Conservation (phyloP, 768 basidiomycete genomes). For the Suillus plorans region DNA sequence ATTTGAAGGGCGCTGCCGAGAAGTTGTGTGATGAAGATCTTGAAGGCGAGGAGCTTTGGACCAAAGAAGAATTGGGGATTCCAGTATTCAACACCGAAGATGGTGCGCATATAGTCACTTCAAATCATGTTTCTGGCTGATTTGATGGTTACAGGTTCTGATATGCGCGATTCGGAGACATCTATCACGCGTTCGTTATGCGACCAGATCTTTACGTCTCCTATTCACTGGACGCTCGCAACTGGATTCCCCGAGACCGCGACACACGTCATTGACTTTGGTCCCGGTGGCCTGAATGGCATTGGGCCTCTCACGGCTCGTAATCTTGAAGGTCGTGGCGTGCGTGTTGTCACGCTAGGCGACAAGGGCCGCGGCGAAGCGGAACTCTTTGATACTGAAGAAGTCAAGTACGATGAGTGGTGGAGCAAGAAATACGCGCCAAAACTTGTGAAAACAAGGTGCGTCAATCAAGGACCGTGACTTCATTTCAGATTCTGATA, state of each 20-base stretch:
- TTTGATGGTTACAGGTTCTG: constrained; percentile 56
- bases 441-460: constrained; percentile 86
- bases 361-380: constrained; percentile 87
- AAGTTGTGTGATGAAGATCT: constrained; percentile 78
- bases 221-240: constrained; percentile 92
- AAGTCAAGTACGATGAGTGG: constrained; percentile 77
- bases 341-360: constrained; percentile 87
- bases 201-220: constrained; percentile 89
- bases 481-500: constrained; percentile 14
- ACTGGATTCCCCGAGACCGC: constrained; percentile 87
- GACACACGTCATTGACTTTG: constrained; percentile 95
- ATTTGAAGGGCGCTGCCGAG: constrained; percentile 73
- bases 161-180: constrained; percentile 66
- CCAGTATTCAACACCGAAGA: constrained; percentile 92
- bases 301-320: constrained; percentile 89
- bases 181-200: constrained; percentile 87
- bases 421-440: constrained; percentile 93
- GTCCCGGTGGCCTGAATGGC: constrained; percentile 91
- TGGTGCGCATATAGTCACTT: constrained; percentile 51
- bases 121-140: constrained; percentile 23
- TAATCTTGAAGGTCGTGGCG: constrained; percentile 91
- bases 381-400: constrained; percentile 72
- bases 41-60: constrained; percentile 77
- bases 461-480: constrained; percentile 16
- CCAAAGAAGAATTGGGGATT: constrained; percentile 63